Conservation (phyloP, 257 asterid genomes). For the Solanum megistacrolobum region DNA sequence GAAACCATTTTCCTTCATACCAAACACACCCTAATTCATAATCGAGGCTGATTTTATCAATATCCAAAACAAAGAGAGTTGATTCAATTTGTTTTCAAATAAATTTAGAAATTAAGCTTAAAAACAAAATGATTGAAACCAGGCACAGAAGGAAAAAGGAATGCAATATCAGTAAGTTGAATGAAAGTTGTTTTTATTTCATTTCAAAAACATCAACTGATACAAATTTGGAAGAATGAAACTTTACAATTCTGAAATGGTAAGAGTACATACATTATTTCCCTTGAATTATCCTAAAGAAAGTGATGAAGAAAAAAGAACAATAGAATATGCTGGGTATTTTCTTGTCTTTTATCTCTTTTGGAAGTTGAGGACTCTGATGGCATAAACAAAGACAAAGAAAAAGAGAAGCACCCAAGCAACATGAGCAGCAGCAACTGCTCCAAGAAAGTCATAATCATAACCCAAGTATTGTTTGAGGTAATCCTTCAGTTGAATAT, state of each 20-base stretch:
- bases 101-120: not conserved
- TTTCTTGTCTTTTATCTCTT: conserved; percentile 27
- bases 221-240: not conserved
- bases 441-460: conserved; percentile 49
- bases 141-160: not conserved
- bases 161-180: not conserved
- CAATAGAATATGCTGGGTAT: not conserved
- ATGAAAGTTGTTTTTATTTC: not conserved
- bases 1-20: not conserved
- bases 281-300: not conserved
- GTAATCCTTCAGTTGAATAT: conserved; percentile 40
- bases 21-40: not conserved
- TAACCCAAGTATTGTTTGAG: conserved; percentile 39
- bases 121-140: not conserved
- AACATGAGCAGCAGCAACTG: conserved; percentile 56
- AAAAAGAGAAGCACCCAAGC: conserved; percentile 60
- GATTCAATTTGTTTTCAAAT: not conserved
- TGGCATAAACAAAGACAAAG: conserved; percentile 51
- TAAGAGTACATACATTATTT: not conserved
- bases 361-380: conserved; percentile 61
- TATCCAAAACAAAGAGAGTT: not conserved
- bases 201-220: not conserved
- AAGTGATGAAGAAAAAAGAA: not conserved
- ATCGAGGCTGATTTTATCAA: not conserved
- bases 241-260: not conserved